Evolutionary conservation across 2,329 filamentous ascomycete species (phyloP).

Genomic region (Pseudofabraea citricarpa): DNA sequence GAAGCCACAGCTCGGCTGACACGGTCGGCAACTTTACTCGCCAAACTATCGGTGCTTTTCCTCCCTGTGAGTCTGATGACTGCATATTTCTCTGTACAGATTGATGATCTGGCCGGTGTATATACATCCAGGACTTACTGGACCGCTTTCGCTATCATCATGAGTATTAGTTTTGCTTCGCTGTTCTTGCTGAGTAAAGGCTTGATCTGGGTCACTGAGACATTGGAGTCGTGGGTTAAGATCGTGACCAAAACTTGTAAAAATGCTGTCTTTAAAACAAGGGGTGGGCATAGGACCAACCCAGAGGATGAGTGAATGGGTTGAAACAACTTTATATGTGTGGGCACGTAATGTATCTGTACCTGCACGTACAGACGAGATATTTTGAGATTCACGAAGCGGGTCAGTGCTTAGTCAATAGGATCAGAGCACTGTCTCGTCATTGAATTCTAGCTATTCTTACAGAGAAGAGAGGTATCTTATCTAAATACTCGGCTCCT

Average conservation of each 20-base stretch:
- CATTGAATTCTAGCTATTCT: too few relatives aligned
- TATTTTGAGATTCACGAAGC: too few relatives aligned
- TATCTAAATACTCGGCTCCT: too few relatives aligned
- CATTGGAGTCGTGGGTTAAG: constrained; percentile 30
- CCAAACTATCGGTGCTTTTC: constrained; percentile 72
- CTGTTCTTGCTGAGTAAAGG: constrained; percentile 49
- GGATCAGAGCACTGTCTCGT: too few relatives aligned
- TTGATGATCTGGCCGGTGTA: constrained; percentile 47
- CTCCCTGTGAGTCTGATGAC: constrained; percentile 72
- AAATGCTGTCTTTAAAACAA: too few relatives aligned
- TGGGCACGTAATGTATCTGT: too few relatives aligned
- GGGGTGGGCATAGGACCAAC: too few relatives aligned
- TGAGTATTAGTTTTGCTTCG: constrained; percentile 51
- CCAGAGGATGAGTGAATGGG: too few relatives aligned
- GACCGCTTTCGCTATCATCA: constrained; percentile 60
- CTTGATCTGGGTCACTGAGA: constrained; percentile 41
- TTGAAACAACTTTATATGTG: too few relatives aligned
- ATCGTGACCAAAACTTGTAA: constrained; percentile 4
- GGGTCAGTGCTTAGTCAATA: too few relatives aligned
- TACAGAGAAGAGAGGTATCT: too few relatives aligned
- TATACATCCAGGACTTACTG: constrained; percentile 64
- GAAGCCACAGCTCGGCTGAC: constrained; percentile 68
- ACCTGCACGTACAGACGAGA: too few relatives aligned
- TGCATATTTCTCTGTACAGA: constrained; percentile 66
- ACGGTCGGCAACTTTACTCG: constrained; percentile 65